Base-by-base conservation (phyloP, 805 yeast species). In the Ogataea polymorpha region DNA sequence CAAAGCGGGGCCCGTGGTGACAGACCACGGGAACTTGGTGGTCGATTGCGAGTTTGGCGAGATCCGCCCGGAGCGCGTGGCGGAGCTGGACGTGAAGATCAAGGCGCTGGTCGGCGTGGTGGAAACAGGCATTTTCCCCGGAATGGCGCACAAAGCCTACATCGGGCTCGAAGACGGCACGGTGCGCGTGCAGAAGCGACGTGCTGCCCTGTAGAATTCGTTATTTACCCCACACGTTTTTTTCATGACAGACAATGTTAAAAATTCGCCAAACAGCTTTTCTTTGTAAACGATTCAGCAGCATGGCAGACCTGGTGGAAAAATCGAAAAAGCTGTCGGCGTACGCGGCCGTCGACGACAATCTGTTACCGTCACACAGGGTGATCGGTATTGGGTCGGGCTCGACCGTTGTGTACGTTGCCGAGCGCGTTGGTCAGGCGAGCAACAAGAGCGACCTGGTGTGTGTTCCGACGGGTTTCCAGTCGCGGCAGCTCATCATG, bases 391-490 rank as follows among this genome's bases (percentile, higher is more conserved):
- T 93, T 47, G 99, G 99, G 10, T 87, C 96, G 17, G 99, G 99
- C 1, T 84, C 96, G 16, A 93, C 99, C 0, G 99, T 93, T 4
- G 86, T 93, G n/a, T 93, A 87, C 61, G 96, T 86, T 45, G 99
- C 96, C 17, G 98, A 93, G 63, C 74, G 97, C 56, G 75, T 93
- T 42, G 96, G 95, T 7, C 89, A 85, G 63, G 65, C 75, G 44
- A 41, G 57, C 25, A 66, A 72, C 51, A 77, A 82, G 56, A 53
- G 59, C 18, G 61, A 74, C 31, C 80, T 86, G 50, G 75, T 80
- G 23, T 93, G 96, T 65, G 80, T 93, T 33, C 96, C 99, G 37
- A 93, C 99, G 1, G 99, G 99, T 2, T 93, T 90, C 73, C 99
- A 93, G 67, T 84, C 95, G 32, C 85, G 85, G 56, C 87, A 82